These are phyloP conservation scores for Trichoderma asperelloides DNA, from an alignment of 495 filamentous ascomycete genomes.

Conservation along the genomic window DNA sequence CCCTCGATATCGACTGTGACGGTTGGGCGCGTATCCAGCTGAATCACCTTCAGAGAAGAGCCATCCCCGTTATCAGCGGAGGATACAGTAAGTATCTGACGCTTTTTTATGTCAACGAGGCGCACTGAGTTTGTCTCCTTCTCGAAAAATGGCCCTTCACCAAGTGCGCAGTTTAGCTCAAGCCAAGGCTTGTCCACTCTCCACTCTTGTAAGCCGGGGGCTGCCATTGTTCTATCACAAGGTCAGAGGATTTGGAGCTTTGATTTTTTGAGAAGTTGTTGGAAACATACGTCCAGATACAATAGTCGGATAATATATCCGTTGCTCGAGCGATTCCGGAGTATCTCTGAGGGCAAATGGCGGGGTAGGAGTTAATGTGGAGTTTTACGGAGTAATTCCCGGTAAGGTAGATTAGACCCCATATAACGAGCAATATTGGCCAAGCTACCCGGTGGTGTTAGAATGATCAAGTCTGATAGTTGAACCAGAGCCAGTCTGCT, in stretches of 20 bases:
- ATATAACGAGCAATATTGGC: no score
- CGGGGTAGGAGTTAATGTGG: slow-evolving; percentile 2
- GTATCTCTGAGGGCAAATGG: slow-evolving; percentile 5
- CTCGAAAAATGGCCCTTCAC: slow-evolving; percentile 81
- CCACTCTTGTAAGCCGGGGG: slow-evolving; percentile 30
- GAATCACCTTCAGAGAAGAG: slow-evolving; percentile 52
- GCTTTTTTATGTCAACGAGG: slow-evolving; percentile 82
- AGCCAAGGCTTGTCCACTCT: slow-evolving; percentile 60
- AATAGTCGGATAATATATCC: neutral
- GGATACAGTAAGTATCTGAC: slow-evolving; percentile 65
- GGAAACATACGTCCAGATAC: neutral
- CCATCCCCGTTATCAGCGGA: slow-evolving; percentile 47
- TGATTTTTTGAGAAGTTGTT: slow-evolving; percentile 13
- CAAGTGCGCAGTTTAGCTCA: slow-evolving; percentile 59
- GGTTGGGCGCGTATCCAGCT: slow-evolving; percentile 61
- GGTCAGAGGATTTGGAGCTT: neutral
- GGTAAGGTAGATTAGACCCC: neutral
- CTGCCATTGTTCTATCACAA: slow-evolving; percentile 16
- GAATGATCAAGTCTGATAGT: no score
- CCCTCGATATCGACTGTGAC: slow-evolving; percentile 78
- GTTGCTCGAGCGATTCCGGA: neutral
- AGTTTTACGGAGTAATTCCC: neutral
- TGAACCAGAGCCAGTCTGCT: no score
- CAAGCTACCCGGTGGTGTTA: no score
- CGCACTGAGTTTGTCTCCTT: slow-evolving; percentile 58